Percentiles rank a stretch among this genome's conserved stretches.
Conservation (phyloP, 106 monocot genomes). For the Alisma plantagoaquatica region DNA sequence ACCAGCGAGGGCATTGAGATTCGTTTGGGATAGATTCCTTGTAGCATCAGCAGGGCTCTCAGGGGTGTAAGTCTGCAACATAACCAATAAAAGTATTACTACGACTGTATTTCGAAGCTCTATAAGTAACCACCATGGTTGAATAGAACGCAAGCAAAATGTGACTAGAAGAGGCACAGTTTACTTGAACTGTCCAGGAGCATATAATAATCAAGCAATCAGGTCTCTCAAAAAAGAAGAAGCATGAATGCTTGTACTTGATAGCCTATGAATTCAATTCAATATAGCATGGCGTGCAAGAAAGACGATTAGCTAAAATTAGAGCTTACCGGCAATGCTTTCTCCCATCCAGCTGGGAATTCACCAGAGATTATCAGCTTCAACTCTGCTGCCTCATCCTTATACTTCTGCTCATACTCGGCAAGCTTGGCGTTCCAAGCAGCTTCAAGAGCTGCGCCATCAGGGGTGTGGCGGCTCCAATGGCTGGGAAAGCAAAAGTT, state of each 20-base stretch:
- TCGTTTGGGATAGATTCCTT: slow-evolving; percentile 67
- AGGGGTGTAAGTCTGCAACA: slow-evolving; percentile 55
- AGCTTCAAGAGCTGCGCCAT: slow-evolving; percentile 58
- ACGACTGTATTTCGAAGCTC: no score
- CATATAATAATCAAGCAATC: not conserved
- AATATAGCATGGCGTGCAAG: no score
- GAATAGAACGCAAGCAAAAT: slow-evolving; percentile 1
- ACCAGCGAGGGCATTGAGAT: slow-evolving; percentile 65
- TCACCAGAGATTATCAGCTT: slow-evolving; percentile 55
- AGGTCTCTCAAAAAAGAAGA: not conserved
- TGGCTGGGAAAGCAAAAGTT: slow-evolving; percentile 28
- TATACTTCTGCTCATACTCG: slow-evolving; percentile 69
- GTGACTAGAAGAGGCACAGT: no score
- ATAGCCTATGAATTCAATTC: no score
- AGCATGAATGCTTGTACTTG: no score
- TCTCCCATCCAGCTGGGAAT: slow-evolving; percentile 55
- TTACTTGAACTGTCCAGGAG: no score
- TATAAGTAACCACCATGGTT: no score
- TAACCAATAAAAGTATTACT: no score
- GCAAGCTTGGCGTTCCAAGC: slow-evolving; percentile 67
- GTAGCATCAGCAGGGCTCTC: slow-evolving; percentile 70
- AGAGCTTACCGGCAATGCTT: slow-evolving; percentile 70
- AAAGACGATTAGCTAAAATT: no score
- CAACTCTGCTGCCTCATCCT: slow-evolving; percentile 49
- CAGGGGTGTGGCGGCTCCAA: slow-evolving; percentile 59